Conservation (phyloP, 2,329 filamentous ascomycete species). For the Ascomycota sp. region DNA sequence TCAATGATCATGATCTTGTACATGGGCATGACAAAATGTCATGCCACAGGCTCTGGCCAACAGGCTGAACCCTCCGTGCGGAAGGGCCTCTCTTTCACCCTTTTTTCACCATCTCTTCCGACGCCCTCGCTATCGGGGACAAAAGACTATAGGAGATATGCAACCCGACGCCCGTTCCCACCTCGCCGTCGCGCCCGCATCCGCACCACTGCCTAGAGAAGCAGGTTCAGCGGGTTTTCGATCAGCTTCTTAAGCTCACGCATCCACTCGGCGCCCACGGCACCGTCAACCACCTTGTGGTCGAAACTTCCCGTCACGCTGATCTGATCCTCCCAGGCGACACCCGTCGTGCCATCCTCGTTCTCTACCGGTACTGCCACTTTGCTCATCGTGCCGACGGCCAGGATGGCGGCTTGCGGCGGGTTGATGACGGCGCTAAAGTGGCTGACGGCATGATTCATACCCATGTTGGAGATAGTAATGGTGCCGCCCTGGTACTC, state of each 20-base stretch:
- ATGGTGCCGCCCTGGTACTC: conserved; percentile 98
- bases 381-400: conserved; percentile 88
- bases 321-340: conserved; percentile 96
- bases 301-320: conserved; percentile 89
- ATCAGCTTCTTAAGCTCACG: conserved; percentile 91
- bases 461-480: conserved; percentile 99
- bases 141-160: too few species aligned
- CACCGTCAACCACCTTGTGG: conserved; percentile 96
- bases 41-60: too few species aligned
- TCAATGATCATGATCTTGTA: too few species aligned
- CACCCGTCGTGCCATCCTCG: conserved; percentile 52
- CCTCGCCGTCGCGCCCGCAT: too few species aligned
- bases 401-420: conserved; percentile 85
- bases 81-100: too few species aligned
- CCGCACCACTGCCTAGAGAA: too few species aligned
- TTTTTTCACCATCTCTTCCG: too few species aligned
- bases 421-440: conserved; percentile 99
- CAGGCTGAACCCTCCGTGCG: too few species aligned
- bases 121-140: too few species aligned
- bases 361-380: conserved; percentile 72
- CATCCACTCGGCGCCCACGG: conserved; percentile 92
- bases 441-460: conserved; percentile 90
- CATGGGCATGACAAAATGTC: too few species aligned
- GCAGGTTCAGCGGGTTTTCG: conserved; percentile 88
- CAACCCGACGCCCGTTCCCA: too few species aligned